Base-by-base conservation (phyloP, 805 yeast species). In the Kazachstania africana region DNA sequence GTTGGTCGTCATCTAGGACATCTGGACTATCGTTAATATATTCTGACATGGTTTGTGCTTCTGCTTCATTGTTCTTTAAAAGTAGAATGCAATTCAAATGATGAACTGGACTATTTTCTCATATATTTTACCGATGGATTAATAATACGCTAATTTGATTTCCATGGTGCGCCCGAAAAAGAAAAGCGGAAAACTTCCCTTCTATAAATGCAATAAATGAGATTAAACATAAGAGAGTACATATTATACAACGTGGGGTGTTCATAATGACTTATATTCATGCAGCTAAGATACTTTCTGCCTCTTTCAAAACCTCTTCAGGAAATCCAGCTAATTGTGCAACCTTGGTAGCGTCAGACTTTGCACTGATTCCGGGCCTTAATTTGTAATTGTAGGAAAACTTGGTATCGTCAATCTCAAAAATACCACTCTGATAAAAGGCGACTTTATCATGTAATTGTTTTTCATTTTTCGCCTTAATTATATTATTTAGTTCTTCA, bases 1-100 rank as follows among this genome's bases (percentile, higher is more conserved):
- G 69, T 33, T 73, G 70, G 19, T 77, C 70, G 8, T 70, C 72
- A 44, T 85, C 94, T 29, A 84, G 58, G 24, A 88, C 75, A 20
- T 78, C 75, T 15, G 98, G 98, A 51, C 85, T 87, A 19, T 95
- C 94, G 55, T 88, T 88, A 36, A 88, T 77, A 13, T 79, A 79
- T 35, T 83, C 95, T 2, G 84, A 64, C 88, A 78, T 80, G 8
- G 20, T 24, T 16, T n/a, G 22, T 19, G 10, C n/a, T n/a, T 5
- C 26, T 28, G 10, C 4, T 21, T n/a, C 3, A 6, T 6, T 6
- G n/a, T 8, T 13, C 5, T 26, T n/a, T n/a, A n/a, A n/a, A n/a
- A n/a, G n/a, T n/a, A n/a, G n/a, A n/a, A n/a, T n/a, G n/a, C n/a
- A n/a, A n/a, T n/a, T n/a, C n/a, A n/a, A n/a, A n/a, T n/a, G n/a